Evolutionary conservation across 192 early-diverging fungal species (phyloP), one percentile per base, ranked within the genome.

Genomic region (Podila minutissima): DNA sequence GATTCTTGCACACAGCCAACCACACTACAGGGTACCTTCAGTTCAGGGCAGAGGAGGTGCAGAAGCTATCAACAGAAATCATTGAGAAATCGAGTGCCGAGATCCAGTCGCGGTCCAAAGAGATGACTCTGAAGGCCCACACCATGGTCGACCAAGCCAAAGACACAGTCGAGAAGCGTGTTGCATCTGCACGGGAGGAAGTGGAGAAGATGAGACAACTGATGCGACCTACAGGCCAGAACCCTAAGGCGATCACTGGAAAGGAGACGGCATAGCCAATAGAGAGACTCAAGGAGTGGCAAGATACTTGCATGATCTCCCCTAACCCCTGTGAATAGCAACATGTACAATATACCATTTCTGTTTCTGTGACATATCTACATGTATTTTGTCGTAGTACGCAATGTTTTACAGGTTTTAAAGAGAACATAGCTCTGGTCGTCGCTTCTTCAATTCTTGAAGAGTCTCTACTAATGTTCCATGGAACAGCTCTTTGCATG

Each of bases 1-100:
- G 86, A 37, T 81, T 89, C 35, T 24, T 89, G 10, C 73, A 84
- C 64, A 75, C 85, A 13, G 88, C 88, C 46, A 85, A 85, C 24
- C 69, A 66, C 28, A 76, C 83, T 0, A 82, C 83, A 22, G 71
- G 66, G 0, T 75, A 74, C 26, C 62, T 85, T 28, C 78, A 77
- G n/a, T 72, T 71, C 63, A 59, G 71, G 12, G 83, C 75, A 33
- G 73, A 74, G 57, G 75, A 84, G 48, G 76, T 84, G 5, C 70
- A 72, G 20, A 81, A 69, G 53, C 41, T 81, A 66, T 81, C 77
- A n/a, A 81, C 59, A 4, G 70, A 72, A 17, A 81, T 81, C 31
- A 81, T 81, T 61, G 77, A 81, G 60, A 72, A 81, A 49, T 81
- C 77, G 0, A 73, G 71, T 26, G 41, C 66, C 0, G 77, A 81